Percentiles rank a stretch among this genome's conserved stretches.
Conservation (phyloP, 176 grass and related monocot species). For the Phoenix dactylifera region DNA sequence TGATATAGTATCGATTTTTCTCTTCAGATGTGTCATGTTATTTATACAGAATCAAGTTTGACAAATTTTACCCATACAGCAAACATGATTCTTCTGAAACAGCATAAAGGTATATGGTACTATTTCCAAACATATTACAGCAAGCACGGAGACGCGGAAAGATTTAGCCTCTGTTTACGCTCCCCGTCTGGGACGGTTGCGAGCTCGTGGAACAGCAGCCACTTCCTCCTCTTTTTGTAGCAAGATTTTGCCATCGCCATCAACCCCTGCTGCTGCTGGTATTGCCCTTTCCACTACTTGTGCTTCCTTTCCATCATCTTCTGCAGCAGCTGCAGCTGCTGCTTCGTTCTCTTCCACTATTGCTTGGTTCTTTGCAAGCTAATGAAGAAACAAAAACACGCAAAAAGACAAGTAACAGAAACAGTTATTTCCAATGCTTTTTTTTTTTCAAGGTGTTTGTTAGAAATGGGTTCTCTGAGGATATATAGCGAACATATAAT, state of each 20-base stretch:
- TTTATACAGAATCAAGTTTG: no score
- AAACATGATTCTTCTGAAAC: no score
- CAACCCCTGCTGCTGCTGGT: no score
- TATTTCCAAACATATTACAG: no score
- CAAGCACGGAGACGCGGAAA: no score
- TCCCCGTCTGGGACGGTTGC: slow-evolving; percentile 46
- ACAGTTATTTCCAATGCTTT: neutral
- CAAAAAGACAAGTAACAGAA: neutral
- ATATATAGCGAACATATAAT: slow-evolving; percentile 5
- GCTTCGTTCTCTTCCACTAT: slow-evolving; percentile 58
- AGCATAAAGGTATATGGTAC: no score
- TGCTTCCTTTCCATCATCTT: neutral
- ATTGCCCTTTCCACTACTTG: neutral
- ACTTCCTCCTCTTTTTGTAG: slow-evolving; percentile 30
- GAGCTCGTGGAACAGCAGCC: slow-evolving; percentile 21
- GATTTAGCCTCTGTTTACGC: slow-evolving; percentile 7
- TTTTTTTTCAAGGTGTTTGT: no score
- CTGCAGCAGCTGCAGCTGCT: slow-evolving; percentile 8
- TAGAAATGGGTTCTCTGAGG: neutral
- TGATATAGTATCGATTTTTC: no score
- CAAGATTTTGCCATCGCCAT: slow-evolving; percentile 4
- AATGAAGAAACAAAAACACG: neutral
- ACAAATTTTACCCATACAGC: no score
- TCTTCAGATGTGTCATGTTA: no score
- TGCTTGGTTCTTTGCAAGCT: slow-evolving; percentile 59